Conservation (phyloP, 2,329 filamentous ascomycete species). For the Aspergillus quadricinctus region DNA sequence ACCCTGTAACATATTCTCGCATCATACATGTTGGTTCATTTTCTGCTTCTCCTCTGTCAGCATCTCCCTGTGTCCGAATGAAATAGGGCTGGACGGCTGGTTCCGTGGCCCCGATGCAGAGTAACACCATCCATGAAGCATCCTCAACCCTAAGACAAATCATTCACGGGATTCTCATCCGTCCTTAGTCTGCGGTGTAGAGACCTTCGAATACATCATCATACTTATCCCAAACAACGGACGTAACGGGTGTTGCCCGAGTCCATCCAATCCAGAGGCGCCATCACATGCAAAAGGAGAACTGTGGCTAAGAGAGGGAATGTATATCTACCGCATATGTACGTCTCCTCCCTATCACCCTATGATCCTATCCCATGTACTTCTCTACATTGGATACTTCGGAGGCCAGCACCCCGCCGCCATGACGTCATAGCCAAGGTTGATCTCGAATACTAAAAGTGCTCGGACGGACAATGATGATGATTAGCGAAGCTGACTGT, state of each 20-base stretch:
- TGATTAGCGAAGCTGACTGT: background rate
- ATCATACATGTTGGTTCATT: background rate
- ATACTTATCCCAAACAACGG: no score
- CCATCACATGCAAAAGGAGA: background rate
- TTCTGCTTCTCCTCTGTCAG: background rate
- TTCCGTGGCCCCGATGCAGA: background rate
- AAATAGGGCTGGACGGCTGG: background rate
- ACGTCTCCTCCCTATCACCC: no score
- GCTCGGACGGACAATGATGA: background rate
- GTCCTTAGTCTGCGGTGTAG: background rate
- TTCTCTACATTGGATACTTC: background rate
- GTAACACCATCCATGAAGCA: background rate
- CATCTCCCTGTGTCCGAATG: background rate
- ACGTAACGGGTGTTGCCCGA: background rate
- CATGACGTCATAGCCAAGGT: background rate
- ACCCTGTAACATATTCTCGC: background rate
- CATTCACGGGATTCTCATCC: background rate
- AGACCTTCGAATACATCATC: background rate
- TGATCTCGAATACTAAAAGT: background rate
- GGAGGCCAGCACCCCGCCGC: background rate
- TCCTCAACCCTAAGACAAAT: background rate
- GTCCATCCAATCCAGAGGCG: background rate
- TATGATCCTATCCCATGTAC: no score
- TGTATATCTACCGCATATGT: background rate
- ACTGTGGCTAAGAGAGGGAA: background rate